Evolutionary conservation across 2,329 filamentous ascomycete genomes (phyloP), one percentile per base, ranked within the genome.

Genomic region (Cytospora piceicola): DNA sequence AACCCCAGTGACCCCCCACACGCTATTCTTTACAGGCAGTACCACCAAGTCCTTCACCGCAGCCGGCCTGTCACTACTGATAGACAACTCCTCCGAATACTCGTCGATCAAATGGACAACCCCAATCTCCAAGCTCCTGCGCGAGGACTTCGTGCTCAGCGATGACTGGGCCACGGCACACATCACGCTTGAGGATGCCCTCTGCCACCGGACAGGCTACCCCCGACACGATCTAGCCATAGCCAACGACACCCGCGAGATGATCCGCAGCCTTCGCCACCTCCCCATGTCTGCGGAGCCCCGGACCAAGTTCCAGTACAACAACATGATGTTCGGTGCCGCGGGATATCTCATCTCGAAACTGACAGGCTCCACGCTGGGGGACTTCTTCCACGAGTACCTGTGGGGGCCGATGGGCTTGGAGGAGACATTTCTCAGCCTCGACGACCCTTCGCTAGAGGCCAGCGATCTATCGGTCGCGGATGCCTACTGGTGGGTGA

Each of bases 41-140:
- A 86, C 80, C 1, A 85, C 83, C 24, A 88, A 88, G 71, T 81
- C 83, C 2, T 80, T 85, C 56, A 82, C 81, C 0, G 79, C 82
- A 1, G 83, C 83, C 0, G 77, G 78, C 0, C 72, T 87, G 1
- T 78, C 81, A 1, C 71, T 85, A 2, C 78, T 87, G 9, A 75
- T 85, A 7, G 78, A 79, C n/a, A 76, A 81, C 46, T 57, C 65
- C 9, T 74, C 79, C 14, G 73, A 76, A 20, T 75, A 80, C 55
- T 72, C 78, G 5, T 73, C 36, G 2, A 29, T 81, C 3, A 75
- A 79, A 42, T 87, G 83, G 81, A 72, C 76, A 3, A 82, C 82
- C 0, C 77, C 78, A 2, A 78, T 87, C 36, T 77, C 77, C 1
- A 73, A 74, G 20, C 71, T 87, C 0, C 76, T 87, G 4, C 78